These are phyloP conservation scores for Herpetomonas tarakana DNA, from an alignment of 208 protist genomes.

Conservation along the genomic window DNA sequence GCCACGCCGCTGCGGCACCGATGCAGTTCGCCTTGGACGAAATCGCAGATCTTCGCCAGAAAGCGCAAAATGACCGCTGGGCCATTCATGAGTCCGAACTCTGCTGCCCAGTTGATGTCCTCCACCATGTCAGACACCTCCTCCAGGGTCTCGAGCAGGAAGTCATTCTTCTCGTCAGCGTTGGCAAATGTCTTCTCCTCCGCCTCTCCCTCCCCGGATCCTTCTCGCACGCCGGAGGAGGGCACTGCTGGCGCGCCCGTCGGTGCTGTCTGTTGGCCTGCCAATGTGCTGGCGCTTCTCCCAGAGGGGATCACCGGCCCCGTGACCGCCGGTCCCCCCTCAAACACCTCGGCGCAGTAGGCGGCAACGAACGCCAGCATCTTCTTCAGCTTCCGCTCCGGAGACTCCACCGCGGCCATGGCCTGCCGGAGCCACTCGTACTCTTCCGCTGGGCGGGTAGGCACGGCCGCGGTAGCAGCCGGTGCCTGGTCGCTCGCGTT, in stretches of 20 bases:
- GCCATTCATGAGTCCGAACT: constrained; percentile 78
- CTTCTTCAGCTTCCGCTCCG: constrained; percentile 57
- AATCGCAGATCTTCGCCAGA: constrained; percentile 7
- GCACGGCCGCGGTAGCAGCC: not conserved
- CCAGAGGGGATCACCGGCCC: not conserved
- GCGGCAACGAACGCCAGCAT: constrained; percentile 13
- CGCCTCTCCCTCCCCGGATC: not conserved
- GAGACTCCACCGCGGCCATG: constrained; percentile 66
- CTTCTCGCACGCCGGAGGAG: not conserved
- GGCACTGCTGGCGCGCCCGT: not conserved
- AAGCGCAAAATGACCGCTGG: constrained; percentile 38
- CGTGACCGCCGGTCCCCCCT: not conserved
- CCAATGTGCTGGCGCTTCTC: no score
- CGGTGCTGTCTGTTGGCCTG: constrained; percentile 4
- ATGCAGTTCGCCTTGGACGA: not conserved
- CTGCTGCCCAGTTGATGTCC: constrained; percentile 85
- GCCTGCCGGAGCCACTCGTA: constrained; percentile 71
- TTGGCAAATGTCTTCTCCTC: not conserved
- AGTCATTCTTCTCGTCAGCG: constrained; percentile 4
- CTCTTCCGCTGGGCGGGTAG: constrained; percentile 21
- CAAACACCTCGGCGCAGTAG: not conserved
- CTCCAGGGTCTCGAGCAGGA: constrained; percentile 35
- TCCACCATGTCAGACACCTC: constrained; percentile 86
- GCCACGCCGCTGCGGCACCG: not conserved
- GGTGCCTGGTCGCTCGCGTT: no score